These are phyloP conservation scores for Mortierella sp. DNA, from an alignment of 371 early-diverging fungal species.

Conservation along the genomic window DNA sequence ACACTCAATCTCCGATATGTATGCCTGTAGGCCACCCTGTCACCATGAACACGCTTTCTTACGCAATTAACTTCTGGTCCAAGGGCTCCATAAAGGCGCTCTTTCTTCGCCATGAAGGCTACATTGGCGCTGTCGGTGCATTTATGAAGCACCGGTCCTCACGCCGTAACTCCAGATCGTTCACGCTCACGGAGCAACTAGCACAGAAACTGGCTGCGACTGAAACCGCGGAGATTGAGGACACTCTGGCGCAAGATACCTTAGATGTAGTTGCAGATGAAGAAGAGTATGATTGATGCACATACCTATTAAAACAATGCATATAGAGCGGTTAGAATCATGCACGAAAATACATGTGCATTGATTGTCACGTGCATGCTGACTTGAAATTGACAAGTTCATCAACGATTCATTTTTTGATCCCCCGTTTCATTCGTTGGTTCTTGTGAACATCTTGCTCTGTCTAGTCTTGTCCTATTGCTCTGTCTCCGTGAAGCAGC, in stretches of 20 bases:
- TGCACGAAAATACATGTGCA: no score
- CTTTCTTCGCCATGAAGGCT: slow-evolving; percentile 97
- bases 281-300: slow-evolving; percentile 37
- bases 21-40: slow-evolving; percentile 80
- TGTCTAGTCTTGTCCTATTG: not conserved
- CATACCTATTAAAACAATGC: slow-evolving; percentile 1
- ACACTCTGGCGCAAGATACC: slow-evolving; percentile 47
- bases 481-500: not conserved
- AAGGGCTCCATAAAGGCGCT: slow-evolving; percentile 94
- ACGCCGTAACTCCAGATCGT: slow-evolving; percentile 52
- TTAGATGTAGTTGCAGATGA: slow-evolving; percentile 51
- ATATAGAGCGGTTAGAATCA: not conserved
- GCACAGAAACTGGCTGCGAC: slow-evolving; percentile 36
- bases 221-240: slow-evolving; percentile 33
- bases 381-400: no score
- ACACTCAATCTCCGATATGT: not conserved
- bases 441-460: not conserved
- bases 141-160: slow-evolving; percentile 64
- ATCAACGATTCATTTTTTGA: no score
- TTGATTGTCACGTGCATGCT: no score
- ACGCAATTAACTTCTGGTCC: slow-evolving; percentile 98
- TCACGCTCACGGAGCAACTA: slow-evolving; percentile 40
- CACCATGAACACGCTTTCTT: slow-evolving; percentile 97
- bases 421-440: not conserved
- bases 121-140: slow-evolving; percentile 95